Conservation (phyloP, 2,329 filamentous ascomycete species). For the Aspergillus amoenus region DNA sequence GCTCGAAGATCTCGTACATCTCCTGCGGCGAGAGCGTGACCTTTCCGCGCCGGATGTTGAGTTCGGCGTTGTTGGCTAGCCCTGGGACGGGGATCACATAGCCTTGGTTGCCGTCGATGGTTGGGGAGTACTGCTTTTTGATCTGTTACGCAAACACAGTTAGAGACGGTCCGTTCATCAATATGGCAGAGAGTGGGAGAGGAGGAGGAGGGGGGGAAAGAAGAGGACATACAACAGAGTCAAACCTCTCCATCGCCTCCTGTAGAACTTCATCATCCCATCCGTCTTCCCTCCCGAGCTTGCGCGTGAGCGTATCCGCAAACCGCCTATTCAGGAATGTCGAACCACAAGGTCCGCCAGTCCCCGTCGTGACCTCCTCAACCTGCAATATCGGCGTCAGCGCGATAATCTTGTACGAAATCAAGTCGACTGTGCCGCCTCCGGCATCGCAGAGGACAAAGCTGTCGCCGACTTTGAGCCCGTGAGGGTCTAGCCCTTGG, state of each 20-base stretch:
- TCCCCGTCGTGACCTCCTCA: constrained; percentile 25
- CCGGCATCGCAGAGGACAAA: constrained; percentile 30
- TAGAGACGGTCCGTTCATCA: not conserved
- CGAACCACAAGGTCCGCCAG: constrained; percentile 27
- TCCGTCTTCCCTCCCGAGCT: constrained; percentile 12
- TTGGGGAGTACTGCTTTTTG: constrained; percentile 23
- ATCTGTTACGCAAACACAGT: not conserved
- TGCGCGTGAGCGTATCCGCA: constrained; percentile 19
- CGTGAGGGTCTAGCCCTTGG: constrained; percentile 13
- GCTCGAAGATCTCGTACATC: constrained; percentile 23
- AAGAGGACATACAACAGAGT: constrained; percentile 12
- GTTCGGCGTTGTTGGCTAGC: constrained; percentile 17
- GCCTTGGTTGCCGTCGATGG: constrained; percentile 15
- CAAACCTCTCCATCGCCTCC: constrained; percentile 26
- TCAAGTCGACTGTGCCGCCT: constrained; percentile 32
- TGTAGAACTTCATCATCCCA: constrained; percentile 28
- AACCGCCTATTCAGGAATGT: constrained; percentile 31
- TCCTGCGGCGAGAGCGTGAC: constrained; percentile 19
- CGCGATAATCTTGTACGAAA: constrained; percentile 26
- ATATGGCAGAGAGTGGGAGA: not conserved
- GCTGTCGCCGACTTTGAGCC: constrained; percentile 19
- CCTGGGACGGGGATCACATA: constrained; percentile 26
- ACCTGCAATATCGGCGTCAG: constrained; percentile 25
- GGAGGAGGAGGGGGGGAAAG: no score
- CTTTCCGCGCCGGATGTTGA: constrained; percentile 22